Conservation (phyloP, 805 yeast genomes). For the Jamesozyma piceae region DNA sequence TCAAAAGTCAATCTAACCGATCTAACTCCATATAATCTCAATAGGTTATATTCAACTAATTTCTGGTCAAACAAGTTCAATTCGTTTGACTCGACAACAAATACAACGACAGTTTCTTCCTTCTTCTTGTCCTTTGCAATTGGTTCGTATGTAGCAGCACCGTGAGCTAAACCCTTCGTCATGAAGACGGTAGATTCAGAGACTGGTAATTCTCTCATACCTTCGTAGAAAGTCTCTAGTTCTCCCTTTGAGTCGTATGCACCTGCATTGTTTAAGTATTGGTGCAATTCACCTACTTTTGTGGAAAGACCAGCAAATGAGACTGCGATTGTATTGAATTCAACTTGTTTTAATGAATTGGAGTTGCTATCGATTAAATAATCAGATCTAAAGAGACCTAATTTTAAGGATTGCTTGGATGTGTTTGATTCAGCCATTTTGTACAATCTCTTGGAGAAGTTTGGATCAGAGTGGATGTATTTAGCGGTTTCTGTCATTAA, state of each 20-base stretch:
- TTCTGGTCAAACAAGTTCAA: slow-evolving; percentile 90
- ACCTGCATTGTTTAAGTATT: slow-evolving; percentile 51
- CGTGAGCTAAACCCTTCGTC: slow-evolving; percentile 10
- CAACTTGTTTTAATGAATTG: slow-evolving; percentile 74
- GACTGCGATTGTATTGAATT: slow-evolving; percentile 90
- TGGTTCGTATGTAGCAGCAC: slow-evolving; percentile 31
- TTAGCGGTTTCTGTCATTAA: slow-evolving; percentile 45
- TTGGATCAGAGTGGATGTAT: slow-evolving; percentile 51
- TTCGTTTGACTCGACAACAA: slow-evolving; percentile 78
- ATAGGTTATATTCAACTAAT: slow-evolving; percentile 61
- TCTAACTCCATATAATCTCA: slow-evolving; percentile 45
- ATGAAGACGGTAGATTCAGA: slow-evolving; percentile 46
- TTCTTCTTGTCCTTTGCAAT: slow-evolving; percentile 55
- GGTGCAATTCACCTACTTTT: slow-evolving; percentile 69
- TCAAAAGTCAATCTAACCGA: slow-evolving; percentile 61
- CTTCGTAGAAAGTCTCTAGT: slow-evolving; percentile 34
- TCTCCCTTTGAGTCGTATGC: slow-evolving; percentile 36
- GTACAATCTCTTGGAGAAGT: slow-evolving; percentile 76
- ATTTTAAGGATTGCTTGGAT: slow-evolving; percentile 53
- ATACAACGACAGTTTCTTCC: slow-evolving; percentile 47
- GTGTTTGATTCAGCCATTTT: slow-evolving; percentile 29
- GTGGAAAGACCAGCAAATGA: slow-evolving; percentile 88
- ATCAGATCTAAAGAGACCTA: slow-evolving; percentile 86
- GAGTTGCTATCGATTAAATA: slow-evolving; percentile 54
- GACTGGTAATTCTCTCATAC: slow-evolving; percentile 39